phyloP scores from a whole-genome alignment of 495 filamentous ascomycete species.

The Penicillium cinerascens region DNA sequence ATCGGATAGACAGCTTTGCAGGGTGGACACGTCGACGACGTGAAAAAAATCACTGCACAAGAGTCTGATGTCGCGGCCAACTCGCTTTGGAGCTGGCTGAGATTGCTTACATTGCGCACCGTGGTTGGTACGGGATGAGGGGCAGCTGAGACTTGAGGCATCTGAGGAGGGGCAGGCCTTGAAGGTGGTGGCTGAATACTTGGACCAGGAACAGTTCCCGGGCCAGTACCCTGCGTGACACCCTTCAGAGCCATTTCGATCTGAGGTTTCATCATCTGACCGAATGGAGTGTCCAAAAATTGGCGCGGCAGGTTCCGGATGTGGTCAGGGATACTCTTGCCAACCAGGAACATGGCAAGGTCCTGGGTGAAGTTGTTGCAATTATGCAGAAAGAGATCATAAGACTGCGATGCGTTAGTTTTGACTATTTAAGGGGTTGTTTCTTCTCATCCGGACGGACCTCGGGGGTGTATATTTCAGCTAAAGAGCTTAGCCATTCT shows the following conservation, averaged over 20 bases:
- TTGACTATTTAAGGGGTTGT: neutral
- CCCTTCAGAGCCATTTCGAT: conserved; percentile 71
- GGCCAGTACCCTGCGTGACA: conserved; percentile 55
- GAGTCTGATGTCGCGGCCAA: conserved; percentile 56
- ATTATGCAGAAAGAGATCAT: conserved; percentile 87
- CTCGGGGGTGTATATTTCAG: conserved; percentile 77
- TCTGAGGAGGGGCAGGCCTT: conserved; percentile 14
- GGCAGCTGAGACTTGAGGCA: conserved; percentile 3
- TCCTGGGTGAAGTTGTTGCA: conserved; percentile 99
- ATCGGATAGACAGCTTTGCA: conserved; percentile 81
- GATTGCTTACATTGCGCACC: conserved; percentile 51
- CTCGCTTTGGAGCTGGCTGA: conserved; percentile 57
- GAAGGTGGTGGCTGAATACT: conserved; percentile 21
- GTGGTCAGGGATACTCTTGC: conserved; percentile 80
- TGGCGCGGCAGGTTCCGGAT: conserved; percentile 85
- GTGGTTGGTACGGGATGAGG: conserved; percentile 18
- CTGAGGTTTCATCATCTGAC: conserved; percentile 82
- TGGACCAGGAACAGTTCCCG: conserved; percentile 17
- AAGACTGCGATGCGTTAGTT: conserved; percentile 53
- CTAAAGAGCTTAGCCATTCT: conserved; percentile 84
- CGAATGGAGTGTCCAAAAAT: conserved; percentile 86
- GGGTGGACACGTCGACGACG: conserved; percentile 78
- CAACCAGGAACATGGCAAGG: conserved; percentile 84
- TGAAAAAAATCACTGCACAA: conserved; percentile 90
- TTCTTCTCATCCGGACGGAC: conserved; percentile 32